These are phyloP conservation scores for Pseudognaphalium luteoalbum DNA, from an alignment of 129 eudicot species.

Conservation along the genomic window DNA sequence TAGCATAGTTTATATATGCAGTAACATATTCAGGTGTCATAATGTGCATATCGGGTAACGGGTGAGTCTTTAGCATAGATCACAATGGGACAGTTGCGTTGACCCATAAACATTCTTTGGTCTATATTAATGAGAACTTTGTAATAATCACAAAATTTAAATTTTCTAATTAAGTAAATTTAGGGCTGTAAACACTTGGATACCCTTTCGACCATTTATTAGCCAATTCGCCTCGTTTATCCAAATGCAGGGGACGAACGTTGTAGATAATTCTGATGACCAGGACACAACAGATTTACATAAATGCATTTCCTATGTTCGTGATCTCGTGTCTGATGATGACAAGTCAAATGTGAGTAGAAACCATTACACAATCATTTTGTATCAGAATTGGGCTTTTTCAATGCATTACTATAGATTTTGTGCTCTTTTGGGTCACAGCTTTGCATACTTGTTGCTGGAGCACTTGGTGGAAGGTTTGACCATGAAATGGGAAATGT, in stretches of 20 bases:
- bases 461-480: constrained; percentile 97
- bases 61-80: neutral
- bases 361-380: constrained; percentile 3
- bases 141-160: neutral
- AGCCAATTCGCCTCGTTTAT: neutral
- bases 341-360: constrained; percentile 58
- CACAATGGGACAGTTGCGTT: neutral
- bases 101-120: neutral
- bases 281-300: constrained; percentile 95
- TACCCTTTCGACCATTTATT: neutral
- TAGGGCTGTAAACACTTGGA: neutral
- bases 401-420: neutral
- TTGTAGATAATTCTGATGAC: constrained; percentile 76
- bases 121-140: neutral
- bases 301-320: constrained; percentile 71
- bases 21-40: neutral
- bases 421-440: constrained; percentile 20
- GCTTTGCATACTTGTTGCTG: constrained; percentile 89
- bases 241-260: constrained; percentile 67
- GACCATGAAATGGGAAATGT: constrained; percentile 95
- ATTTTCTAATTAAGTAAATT: neutral
- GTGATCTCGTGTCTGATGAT: constrained; percentile 39
- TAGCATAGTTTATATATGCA: neutral
- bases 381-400: constrained; percentile 11
- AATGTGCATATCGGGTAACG: neutral